Evolutionary conservation across 495 filamentous ascomycete genomes (phyloP).

Genomic region (Thozetella sp.): DNA sequence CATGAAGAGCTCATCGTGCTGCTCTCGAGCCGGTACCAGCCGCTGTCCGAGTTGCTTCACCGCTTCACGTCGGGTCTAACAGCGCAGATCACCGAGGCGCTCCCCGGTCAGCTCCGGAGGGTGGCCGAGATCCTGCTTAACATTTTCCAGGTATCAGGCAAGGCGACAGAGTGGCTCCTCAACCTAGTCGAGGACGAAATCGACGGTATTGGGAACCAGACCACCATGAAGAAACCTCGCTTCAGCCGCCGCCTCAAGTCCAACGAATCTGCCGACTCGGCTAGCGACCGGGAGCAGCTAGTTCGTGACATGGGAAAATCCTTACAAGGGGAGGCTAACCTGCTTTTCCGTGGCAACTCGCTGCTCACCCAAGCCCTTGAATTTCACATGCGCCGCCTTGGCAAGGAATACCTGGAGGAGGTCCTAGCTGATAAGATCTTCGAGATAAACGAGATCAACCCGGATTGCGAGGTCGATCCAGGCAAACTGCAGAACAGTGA

Average conservation of each 20-base stretch:
- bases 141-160: conserved; percentile 94
- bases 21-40: conserved; percentile 82
- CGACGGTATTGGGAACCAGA: conserved; percentile 84
- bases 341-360: conserved; percentile 94
- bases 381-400: conserved; percentile 91
- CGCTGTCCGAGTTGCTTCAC: conserved; percentile 82
- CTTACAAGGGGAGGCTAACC: conserved; percentile 79
- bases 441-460: conserved; percentile 85
- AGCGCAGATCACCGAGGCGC: conserved; percentile 76
- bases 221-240: conserved; percentile 65
- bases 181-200: conserved; percentile 95
- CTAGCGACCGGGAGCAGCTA: conserved; percentile 49
- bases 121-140: conserved; percentile 89
- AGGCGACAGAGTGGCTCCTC: conserved; percentile 88
- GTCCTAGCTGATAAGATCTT: conserved; percentile 81
- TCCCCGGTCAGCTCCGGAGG: conserved; percentile 74
- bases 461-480: conserved; percentile 95
- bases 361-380: conserved; percentile 93
- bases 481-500: conserved; percentile 69
- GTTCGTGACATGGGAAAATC: conserved; percentile 66
- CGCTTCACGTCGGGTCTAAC: conserved; percentile 82
- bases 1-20: conserved; percentile 89
- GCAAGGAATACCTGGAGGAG: conserved; percentile 90
- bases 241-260: conserved; percentile 79
- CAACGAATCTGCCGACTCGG: conserved; percentile 72